Evolutionary conservation across 768 basidiomycete species (phyloP).

Genomic region (Gloeophyllum trabeum): DNA sequence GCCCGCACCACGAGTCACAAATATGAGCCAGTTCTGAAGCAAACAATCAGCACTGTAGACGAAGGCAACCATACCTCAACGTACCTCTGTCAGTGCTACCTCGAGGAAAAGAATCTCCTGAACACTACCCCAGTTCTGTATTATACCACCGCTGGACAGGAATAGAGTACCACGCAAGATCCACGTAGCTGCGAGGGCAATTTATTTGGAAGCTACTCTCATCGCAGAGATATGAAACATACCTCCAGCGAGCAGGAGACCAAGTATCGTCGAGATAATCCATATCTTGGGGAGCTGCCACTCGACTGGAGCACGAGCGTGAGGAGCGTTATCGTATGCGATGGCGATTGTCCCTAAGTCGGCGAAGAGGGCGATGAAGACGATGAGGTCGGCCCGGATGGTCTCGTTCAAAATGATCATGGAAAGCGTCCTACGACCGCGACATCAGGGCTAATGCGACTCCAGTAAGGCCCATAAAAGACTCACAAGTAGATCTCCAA

Average conservation of each 20-base stretch:
- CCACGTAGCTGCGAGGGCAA: constrained; percentile 33
- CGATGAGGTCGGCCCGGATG: constrained; percentile 34
- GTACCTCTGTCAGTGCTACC: constrained; percentile 35
- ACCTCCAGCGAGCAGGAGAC: constrained; percentile 8
- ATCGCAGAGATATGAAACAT: neutral
- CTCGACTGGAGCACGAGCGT: constrained; percentile 28
- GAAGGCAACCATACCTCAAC: constrained; percentile 4
- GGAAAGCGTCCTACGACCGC: constrained; percentile 25
- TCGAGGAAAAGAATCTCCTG: constrained; percentile 36
- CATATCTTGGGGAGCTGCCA: constrained; percentile 40
- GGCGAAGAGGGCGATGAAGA: constrained; percentile 32
- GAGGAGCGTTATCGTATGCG: constrained; percentile 32
- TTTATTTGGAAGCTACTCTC: constrained; percentile 10
- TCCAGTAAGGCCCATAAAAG: too few relatives aligned
- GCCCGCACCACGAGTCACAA: constrained; percentile 21
- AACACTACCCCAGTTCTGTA: constrained; percentile 32
- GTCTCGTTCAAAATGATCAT: constrained; percentile 35
- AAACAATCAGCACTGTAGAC: neutral
- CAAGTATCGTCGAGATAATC: constrained; percentile 31
- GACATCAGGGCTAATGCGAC: too few relatives aligned
- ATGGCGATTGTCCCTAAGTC: constrained; percentile 38
- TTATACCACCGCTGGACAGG: constrained; percentile 24
- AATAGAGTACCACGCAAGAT: constrained; percentile 31
- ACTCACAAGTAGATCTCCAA: constrained; percentile 31
- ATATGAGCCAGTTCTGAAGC: constrained; percentile 12